Base-by-base conservation (phyloP, 2,329 filamentous ascomycete species). In the Chaetomiaceae sp. region DNA sequence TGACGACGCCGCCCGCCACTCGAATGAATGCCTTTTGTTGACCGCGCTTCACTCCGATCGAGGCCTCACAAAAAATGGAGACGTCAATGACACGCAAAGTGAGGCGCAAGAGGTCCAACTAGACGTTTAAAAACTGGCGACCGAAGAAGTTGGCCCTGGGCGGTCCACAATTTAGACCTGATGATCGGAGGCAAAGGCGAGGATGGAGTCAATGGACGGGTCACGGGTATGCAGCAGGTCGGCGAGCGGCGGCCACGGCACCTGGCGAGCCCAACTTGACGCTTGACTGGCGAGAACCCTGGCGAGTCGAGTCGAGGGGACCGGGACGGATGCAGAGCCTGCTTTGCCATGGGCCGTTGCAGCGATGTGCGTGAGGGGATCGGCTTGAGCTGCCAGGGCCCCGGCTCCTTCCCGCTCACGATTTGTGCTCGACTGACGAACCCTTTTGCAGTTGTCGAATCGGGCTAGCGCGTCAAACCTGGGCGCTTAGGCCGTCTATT, bases 401-500 rank as follows among this genome's bases (percentile, higher is more conserved):
- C 44, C 47, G 51, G 44, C 39, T 48, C 48, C 44, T 50, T 50
- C 51, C 51, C 48, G 51, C 43, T 21, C 12, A 45, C 45, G 16
- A 44, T 23, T 38, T 10, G 17, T 5, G 9, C 2, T 33, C 30
- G 10, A 45, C 34, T 41, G n/a, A 12, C 3, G 14, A 30, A 25
- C 25, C 21, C 21, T 30, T 43, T 38, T 3, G 7, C 13, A 23
- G 27, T 25, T 20, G 44, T 54, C 53, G 27, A 35, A 56, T 54
- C 23, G 43, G 55, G 58, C 50, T 59, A 58, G 59, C 57, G 58
- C 44, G 39, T n/a, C 19, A 23, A 39, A 17, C 21, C 23, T 54
- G 47, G 60, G 60, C 60, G 60, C 60, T 61, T 61, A 62, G 50
- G 41, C 56, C 52, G 45, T 56, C 54, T 58, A 55, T 53, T 57